Evolutionary conservation across 2,329 filamentous ascomycete genomes (phyloP), one percentile per base, ranked within the genome.

Genomic region (Epichloe uncinata): DNA sequence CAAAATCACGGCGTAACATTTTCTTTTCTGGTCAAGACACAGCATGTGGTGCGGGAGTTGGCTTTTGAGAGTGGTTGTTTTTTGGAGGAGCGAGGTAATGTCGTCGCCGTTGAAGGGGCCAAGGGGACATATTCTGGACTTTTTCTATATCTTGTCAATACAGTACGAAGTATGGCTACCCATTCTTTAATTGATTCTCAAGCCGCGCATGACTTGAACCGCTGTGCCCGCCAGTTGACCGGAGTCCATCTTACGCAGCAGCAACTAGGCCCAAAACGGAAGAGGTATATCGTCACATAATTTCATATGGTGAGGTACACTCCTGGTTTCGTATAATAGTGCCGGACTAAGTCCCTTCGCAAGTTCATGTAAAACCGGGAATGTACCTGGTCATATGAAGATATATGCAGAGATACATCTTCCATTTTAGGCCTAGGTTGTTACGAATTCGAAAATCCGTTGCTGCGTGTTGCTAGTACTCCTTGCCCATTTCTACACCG

Each of bases 401-500:
- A 11, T 30, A 11, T 11, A 30, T 8, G 3, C 3, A 30, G 30
- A 30, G 30, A 9, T 11, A 30, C 9, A 9, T 30, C 30, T 0
- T 30, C 30, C 1, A 11, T 30, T 30, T 30, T 11, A 11, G 9
- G 30, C 8, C 30, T 1, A 4, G 9, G 26, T 30, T 11, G 1
- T 9, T 30, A 3, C 9, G 26, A 11, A 2, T 11, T 30, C 70
- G 38, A 62, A 57, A 45, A 79, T 78, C 6, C 22, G 22, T 26
- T 26, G 6, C 22, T 26, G 22, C 22, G 26, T 26, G 45, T 72
- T 66, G 57, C 76, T 79, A 18, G 16, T 18, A 18, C 61, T 66
- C 66, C 55, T 79, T 65, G 5, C 79, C 81, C 76, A 85, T 84
- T 65, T 85, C 81, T 9, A 84, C 78, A 0, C 81, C 82, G 7